Evolutionary conservation across 2,329 filamentous ascomycete genomes (phyloP).

Genomic region (Sclerotinia nivalis): DNA sequence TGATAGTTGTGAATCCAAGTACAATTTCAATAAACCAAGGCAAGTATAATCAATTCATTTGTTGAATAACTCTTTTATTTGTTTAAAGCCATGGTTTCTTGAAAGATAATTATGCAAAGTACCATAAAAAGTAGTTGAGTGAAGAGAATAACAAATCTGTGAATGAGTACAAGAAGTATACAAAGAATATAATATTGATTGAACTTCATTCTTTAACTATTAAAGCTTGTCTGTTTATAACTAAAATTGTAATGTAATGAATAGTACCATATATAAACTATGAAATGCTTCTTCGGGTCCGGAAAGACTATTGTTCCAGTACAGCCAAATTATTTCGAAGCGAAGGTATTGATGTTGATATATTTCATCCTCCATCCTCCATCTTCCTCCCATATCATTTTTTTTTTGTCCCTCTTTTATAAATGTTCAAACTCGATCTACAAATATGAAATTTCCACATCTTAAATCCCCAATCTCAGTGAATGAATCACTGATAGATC

Average conservation of each 20-base stretch:
- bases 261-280: not conserved
- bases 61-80: not conserved
- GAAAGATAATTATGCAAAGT: not conserved
- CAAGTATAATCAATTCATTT: not conserved
- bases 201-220: not conserved
- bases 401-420: not conserved
- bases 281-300: not conserved
- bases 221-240: not conserved
- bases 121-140: not conserved
- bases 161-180: not conserved
- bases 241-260: not conserved
- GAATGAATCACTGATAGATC: slow-evolving; percentile 1
- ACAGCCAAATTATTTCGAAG: not conserved
- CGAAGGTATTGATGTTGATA: slow-evolving; percentile 10
- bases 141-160: not conserved
- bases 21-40: not conserved
- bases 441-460: not conserved
- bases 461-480: not conserved
- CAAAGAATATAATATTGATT: not conserved
- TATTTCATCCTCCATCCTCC: not conserved
- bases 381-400: not conserved
- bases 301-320: not conserved
- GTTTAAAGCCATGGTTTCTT: not conserved
- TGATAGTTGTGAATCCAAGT: not conserved
- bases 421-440: not conserved